Base-by-base conservation (phyloP, 2,329 filamentous ascomycete species). In the Beauveria caledonica region DNA sequence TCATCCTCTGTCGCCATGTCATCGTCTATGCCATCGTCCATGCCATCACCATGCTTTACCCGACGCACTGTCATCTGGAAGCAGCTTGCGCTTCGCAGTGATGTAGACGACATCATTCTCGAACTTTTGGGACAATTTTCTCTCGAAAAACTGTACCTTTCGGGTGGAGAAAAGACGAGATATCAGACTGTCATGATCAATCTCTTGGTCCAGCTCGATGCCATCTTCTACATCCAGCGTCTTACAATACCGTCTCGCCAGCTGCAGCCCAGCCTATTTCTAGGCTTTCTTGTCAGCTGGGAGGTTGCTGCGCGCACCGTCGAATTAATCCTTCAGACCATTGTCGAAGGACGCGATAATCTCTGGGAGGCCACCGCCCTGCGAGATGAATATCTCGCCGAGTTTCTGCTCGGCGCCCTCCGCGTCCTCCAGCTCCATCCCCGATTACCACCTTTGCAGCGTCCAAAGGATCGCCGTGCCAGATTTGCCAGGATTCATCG, bases 121-220 rank as follows among this genome's bases (percentile, higher is more conserved):
- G 73, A 76, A 64, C 66, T 76, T n/a, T 68, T 77, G 9, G 74
- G 74, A 27, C 68, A 69, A n/a, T 77, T 77, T 63, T 73, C 74
- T 9, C 66, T 77, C 19, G 74, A 77, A 60, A 75, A 70, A 63
- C 71, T 77, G 40, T 76, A 77, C 60, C 66, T 72, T 9, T 68
- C 73, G 21, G 63, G 66, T 25, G 67, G 71, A 52, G 69, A 71
- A 25, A 68, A 70, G 27, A 65, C 66, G 3, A 17, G 36, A 3
- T 75, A 76, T 63, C 73, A 76, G 60, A 66, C 67, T 29, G 63
- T 74, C 40, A 68, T 76, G 19, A 69, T 72, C 39, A 67, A 66
- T 17, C 64, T 76, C 48, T 67, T 76, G 6, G 66, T 69, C 10
- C 74, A 76, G 63, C 68, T 77, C 42, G 74, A 73, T 58, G 66